Conservation (phyloP, 2,329 filamentous ascomycete species). For the Graphilbum sp. region DNA sequence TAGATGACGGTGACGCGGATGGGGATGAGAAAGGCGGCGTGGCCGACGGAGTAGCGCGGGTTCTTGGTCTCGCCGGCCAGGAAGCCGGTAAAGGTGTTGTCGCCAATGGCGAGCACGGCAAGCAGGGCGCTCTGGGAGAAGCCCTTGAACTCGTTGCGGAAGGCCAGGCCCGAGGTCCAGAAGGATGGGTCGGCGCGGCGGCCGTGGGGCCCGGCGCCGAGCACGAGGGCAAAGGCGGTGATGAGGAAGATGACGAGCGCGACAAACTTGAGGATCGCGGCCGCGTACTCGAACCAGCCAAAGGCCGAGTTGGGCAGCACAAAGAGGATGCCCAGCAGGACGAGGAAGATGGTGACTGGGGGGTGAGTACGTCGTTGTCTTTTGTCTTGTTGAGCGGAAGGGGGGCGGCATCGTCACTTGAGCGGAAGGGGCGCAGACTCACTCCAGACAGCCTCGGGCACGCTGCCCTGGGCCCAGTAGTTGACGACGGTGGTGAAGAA, state of each 20-base stretch:
- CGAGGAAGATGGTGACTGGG: constrained; percentile 4
- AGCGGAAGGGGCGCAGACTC: not conserved
- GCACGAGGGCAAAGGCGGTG: constrained; percentile 38
- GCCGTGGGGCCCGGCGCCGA: constrained; percentile 38
- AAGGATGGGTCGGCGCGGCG: constrained; percentile 24
- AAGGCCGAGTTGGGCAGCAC: constrained; percentile 1
- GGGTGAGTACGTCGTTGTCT: no score
- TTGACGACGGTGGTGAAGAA: constrained; percentile 2
- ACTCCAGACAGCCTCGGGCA: constrained; percentile 1
- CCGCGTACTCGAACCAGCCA: constrained; percentile 9
- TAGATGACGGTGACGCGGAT: constrained; percentile 1
- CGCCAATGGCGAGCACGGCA: constrained; percentile 1
- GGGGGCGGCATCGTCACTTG: not conserved
- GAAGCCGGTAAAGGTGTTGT: constrained; percentile 3
- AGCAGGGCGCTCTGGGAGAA: constrained; percentile 1
- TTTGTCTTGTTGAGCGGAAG: no score
- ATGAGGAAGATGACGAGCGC: constrained; percentile 48
- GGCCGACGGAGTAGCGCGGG: constrained; percentile 1
- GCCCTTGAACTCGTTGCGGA: constrained; percentile 37
- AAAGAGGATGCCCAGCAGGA: not conserved
- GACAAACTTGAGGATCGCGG: constrained; percentile 37
- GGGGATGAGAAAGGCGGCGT: constrained; percentile 1
- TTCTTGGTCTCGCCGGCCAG: not conserved
- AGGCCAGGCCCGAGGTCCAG: constrained; percentile 33
- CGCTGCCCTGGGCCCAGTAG: constrained; percentile 1